Evolutionary conservation across 129 eudicot species (phyloP), one percentile per base, ranked within the genome.

Genomic region (Mikania micrantha): DNA sequence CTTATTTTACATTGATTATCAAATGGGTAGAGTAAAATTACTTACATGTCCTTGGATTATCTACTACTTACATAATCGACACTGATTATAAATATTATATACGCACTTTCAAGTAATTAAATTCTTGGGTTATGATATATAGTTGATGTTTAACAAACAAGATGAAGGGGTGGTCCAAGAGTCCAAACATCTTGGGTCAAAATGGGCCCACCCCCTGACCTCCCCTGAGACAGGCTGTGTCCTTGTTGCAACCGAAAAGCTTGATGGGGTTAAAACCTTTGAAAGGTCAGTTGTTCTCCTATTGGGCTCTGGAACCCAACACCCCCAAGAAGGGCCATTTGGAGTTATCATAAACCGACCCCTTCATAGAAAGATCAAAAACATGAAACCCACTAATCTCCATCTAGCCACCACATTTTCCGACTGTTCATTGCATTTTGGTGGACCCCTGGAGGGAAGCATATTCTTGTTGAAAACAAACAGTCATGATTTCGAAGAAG

Each of bases 201-300:
- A 89, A 79, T 93, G 99, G 99, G 96, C 99, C 0, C 99, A 93
- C 59, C 99, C 96, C 1, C 74, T 93, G 58, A 82, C 95, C 66
- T 74, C 88, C 61, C 96, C 95, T 0, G 96, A 93, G 70, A 76
- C 84, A 7, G 99, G 99, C 32, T 93, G 96, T 31, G 90, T 93
- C 49, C 96, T 93, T 17, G 81, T 93, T 49, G 99, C 99, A 61
- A 89, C 96, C 0, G 99, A 93, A 75, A 86, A 82, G 76, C 95
- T 93, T 13, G 99, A 93, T 22, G 92, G 95, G 42, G 92, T 80
- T 21, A 86, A 80, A 59, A 74, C 77, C n/a, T 93, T 93, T 47
- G 96, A 86, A 71, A 81, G 99, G 71, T 88, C 92, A 3, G 96
- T 93, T 10, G 85, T 93, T 70, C 84, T 93, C 73, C 90, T 93